Evolutionary conservation across 2,329 filamentous ascomycete species (phyloP).

Genomic region (Verticillium dahliae): DNA sequence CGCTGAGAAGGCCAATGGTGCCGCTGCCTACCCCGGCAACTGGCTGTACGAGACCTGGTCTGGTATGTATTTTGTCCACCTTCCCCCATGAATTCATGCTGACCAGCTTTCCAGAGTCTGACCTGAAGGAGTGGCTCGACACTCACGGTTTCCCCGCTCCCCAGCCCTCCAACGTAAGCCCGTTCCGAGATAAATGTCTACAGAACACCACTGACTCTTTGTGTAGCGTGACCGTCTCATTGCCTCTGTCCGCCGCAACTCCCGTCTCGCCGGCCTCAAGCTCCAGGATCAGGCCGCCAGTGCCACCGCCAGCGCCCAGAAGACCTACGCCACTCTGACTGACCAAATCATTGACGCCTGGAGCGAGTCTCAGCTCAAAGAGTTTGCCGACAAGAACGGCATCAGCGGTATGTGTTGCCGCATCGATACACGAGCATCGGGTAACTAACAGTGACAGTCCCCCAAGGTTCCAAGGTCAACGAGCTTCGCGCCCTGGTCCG

Average conservation of each 20-base stretch:
- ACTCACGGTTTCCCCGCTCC: conserved; percentile 79
- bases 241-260: conserved; percentile 84
- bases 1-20: conserved; percentile 70
- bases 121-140: conserved; percentile 90
- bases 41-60: conserved; percentile 92
- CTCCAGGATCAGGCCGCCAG: conserved; percentile 54
- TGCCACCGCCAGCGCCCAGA: conserved; percentile 58
- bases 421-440: neutral
- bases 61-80: conserved; percentile 17
- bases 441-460: conserved; percentile 47
- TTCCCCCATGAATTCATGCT: neutral
- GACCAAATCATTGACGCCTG: conserved; percentile 84
- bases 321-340: conserved; percentile 67
- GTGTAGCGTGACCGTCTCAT: conserved; percentile 74
- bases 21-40: conserved; percentile 80
- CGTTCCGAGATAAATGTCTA: accelerated
- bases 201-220: conserved; percentile 11
- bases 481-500: conserved; percentile 86
- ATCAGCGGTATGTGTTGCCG: conserved; percentile 41
- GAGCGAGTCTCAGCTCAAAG: conserved; percentile 84
- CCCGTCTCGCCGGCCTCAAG: conserved; percentile 68
- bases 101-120: conserved; percentile 54
- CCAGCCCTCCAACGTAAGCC: conserved; percentile 60
- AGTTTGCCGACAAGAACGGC: conserved; percentile 85
- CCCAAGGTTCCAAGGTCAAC: conserved; percentile 85